Evolutionary conservation across 192 early-diverging fungal species (phyloP).

Genomic region (Mortierella hygrophila): DNA sequence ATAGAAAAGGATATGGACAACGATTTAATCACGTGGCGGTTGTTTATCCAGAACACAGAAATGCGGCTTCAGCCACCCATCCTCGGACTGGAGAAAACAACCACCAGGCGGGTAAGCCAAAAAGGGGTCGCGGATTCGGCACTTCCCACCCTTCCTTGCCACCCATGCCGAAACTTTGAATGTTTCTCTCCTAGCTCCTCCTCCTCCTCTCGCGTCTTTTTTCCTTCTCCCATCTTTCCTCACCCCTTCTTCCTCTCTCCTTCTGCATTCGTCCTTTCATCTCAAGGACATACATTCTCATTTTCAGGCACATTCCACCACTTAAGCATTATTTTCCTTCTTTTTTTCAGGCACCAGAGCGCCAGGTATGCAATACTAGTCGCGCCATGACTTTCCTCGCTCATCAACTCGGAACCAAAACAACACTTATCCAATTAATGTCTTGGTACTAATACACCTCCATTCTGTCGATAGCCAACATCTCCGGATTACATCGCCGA

Average conservation of each 20-base stretch:
- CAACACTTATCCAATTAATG: neutral
- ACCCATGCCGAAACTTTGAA: neutral
- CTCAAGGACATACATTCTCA: neutral
- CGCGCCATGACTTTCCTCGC: neutral
- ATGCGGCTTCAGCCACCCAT: neutral
- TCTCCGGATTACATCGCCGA: neutral
- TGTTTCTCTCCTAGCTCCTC: neutral
- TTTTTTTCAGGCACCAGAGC: neutral
- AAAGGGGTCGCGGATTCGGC: neutral
- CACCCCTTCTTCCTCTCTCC: neutral
- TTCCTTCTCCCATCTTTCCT: neutral
- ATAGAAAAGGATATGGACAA: neutral
- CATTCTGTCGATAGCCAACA: neutral
- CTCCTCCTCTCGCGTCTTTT: neutral
- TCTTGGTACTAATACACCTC: neutral
- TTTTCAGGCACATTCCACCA: neutral
- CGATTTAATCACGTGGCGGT: neutral
- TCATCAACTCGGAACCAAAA: neutral
- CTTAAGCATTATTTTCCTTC: neutral
- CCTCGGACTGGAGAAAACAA: slow-evolving; percentile 3
- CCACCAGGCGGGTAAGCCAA: slow-evolving; percentile 5
- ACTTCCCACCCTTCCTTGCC: neutral
- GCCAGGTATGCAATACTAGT: neutral
- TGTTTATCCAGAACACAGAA: neutral
- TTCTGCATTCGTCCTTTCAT: neutral